Evolutionary conservation across 1,139 yeast species (phyloP).

Genomic region (Casaregolazyma suthepensis): DNA sequence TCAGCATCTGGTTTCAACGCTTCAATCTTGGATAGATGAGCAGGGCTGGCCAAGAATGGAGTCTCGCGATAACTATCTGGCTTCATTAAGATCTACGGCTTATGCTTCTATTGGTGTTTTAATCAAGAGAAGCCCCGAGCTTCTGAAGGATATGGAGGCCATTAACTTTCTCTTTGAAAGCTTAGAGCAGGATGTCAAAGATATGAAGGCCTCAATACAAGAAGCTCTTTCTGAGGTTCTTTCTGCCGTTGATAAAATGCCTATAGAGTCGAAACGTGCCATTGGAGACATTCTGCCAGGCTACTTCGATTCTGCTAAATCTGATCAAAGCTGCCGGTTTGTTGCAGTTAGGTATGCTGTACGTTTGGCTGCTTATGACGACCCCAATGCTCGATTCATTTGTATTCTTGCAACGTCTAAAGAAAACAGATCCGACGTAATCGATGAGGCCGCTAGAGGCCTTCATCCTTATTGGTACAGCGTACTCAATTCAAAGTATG

Average conservation of each 20-base stretch:
- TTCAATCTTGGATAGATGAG: slow-evolving; percentile 25
- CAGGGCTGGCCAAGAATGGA: slow-evolving; percentile 34
- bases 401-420: slow-evolving; percentile 60
- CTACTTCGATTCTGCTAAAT: slow-evolving; percentile 32
- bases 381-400: slow-evolving; percentile 60
- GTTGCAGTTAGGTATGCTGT: slow-evolving; percentile 63
- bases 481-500: slow-evolving; percentile 21
- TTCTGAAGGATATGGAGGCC: slow-evolving; percentile 40
- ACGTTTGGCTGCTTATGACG: slow-evolving; percentile 59
- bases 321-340: slow-evolving; percentile 44
- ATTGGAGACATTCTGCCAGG: slow-evolving; percentile 43
- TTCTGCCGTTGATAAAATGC: slow-evolving; percentile 41
- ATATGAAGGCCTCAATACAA: slow-evolving; percentile 63
- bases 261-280: slow-evolving; percentile 35
- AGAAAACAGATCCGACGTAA: slow-evolving; percentile 58
- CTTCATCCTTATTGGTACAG: slow-evolving; percentile 71
- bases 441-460: slow-evolving; percentile 80
- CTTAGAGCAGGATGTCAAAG: slow-evolving; percentile 58
- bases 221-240: slow-evolving; percentile 62
- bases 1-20: slow-evolving; percentile 14
- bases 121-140: slow-evolving; percentile 44
- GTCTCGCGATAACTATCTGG: slow-evolving; percentile 25
- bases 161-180: slow-evolving; percentile 68
- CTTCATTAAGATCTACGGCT: slow-evolving; percentile 51
- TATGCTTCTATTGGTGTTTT: slow-evolving; percentile 75